phyloP scores from a whole-genome alignment of 768 basidiomycete species.

The Amanita muscaria region DNA sequence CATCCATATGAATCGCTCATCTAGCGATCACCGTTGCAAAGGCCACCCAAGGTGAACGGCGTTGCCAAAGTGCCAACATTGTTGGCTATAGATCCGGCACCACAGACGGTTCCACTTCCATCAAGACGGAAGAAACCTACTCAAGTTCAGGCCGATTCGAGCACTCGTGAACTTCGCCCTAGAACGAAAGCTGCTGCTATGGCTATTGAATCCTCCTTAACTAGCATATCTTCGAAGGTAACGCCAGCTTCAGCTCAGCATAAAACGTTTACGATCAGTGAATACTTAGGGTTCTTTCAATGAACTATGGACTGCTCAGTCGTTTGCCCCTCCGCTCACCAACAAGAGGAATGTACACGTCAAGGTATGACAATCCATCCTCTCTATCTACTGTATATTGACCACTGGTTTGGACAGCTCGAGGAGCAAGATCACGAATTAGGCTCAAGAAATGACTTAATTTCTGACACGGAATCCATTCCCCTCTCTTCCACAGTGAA shows the following conservation, averaged over 20 bases:
- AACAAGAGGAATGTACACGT: conserved; percentile 12
- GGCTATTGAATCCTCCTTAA: conserved; percentile 24
- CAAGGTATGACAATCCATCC: not conserved
- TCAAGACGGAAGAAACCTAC: conserved; percentile 3
- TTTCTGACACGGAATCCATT: conserved; percentile 5
- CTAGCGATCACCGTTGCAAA: conserved; percentile 7
- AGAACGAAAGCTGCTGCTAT: conserved; percentile 22
- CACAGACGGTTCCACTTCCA: not conserved
- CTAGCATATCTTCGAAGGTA: conserved; percentile 34
- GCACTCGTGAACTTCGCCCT: conserved; percentile 38
- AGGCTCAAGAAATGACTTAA: conserved; percentile 2
- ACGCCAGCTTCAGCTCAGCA: not conserved
- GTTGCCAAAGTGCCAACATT: conserved; percentile 7
- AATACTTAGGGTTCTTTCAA: not conserved
- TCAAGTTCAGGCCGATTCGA: conserved; percentile 19
- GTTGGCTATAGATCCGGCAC: conserved; percentile 4
- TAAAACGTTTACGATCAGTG: not conserved
- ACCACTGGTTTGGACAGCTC: conserved; percentile 9
- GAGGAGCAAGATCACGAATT: conserved; percentile 5
- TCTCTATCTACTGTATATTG: conserved; percentile 7
- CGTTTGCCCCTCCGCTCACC: not conserved
- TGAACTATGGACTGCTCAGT: not conserved
- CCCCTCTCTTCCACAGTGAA: not conserved
- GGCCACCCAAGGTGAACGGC: conserved; percentile 1
- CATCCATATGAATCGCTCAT: not conserved